Evolutionary conservation across 108 stramenopile species (phyloP), one percentile per base, ranked within the genome.

Genomic region (Conticribra weissflogii): DNA sequence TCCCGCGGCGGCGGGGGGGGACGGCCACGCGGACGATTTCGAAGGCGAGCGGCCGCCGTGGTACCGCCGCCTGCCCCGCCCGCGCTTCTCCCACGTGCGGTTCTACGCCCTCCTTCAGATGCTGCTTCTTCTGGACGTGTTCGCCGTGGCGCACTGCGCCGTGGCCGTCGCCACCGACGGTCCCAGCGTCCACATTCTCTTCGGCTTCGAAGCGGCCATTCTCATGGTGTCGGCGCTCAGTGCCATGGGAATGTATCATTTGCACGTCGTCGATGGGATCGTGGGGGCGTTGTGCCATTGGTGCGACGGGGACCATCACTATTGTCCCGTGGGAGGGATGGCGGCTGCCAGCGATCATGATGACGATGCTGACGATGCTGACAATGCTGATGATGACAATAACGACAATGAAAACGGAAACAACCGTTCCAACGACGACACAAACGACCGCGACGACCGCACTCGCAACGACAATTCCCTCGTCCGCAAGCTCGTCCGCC

Each of bases 201-300:
- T 98, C 81, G 96, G 86, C 23, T 98, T 97, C 66, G 99, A 99
- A 81, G 85, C 69, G 27, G 90, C 95, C 31, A 95, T 98, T 59
- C 66, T 98, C 63, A 55, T 89, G 23, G 81, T 93, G 2, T 82
- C 92, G 21, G 92, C 89, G 29, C 51, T 95, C 63, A 82, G 87
- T 54, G 70, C 90, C 0, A 54, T 90, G 8, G 55, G 81, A 3
- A 63, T 88, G 52, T 98, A 96, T 74, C 27, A 81, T 61, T 61
- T 99, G 29, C 95, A 97, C 66, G 79, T 89, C 3, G 22, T 97
- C 15, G 98, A 98, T 82, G 92, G 88, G 19, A 16, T 86, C 5
- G 79, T 96, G 54, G 85, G 88, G 33, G 78, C 78, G 56, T 63
- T 79, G 45, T 91, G 88, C 41, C 89, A 92, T 59, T 48, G 47